Percentiles rank a stretch among this genome's conserved stretches.
phyloP scores from a whole-genome alignment of 768 basidiomycete species.

The Amanita rimosa region DNA sequence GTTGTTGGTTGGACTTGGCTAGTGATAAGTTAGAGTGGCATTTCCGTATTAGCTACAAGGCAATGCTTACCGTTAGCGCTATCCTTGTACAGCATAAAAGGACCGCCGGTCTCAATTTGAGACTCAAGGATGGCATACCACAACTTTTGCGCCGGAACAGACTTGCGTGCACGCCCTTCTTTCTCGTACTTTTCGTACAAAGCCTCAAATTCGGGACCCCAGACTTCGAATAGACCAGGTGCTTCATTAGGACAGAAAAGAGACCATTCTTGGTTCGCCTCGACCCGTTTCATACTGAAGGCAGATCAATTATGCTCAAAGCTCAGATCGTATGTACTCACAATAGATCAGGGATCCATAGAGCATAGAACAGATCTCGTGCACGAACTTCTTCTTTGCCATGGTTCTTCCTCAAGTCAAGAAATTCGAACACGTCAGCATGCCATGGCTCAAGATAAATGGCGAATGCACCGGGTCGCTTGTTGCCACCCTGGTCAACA shows the following conservation, averaged over 20 bases:
- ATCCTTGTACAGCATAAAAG: constrained; percentile 99
- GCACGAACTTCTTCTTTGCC: constrained; percentile 97
- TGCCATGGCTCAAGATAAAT: constrained; percentile 99
- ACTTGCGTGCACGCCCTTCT: constrained; percentile 78
- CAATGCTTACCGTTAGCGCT: constrained; percentile 68
- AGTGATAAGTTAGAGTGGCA: constrained; percentile 1
- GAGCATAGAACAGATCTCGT: constrained; percentile 93
- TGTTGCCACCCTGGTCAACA: constrained; percentile 98
- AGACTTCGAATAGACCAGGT: constrained; percentile 78
- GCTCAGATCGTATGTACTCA: constrained; percentile 24
- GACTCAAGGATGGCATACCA: constrained; percentile 97
- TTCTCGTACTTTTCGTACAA: constrained; percentile 82
- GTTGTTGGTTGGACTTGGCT: constrained; percentile 98
- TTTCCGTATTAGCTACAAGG: neutral
- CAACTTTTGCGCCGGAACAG: constrained; percentile 89
- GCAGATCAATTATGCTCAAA: neutral
- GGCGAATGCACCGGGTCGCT: constrained; percentile 96
- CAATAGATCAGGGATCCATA: constrained; percentile 98
- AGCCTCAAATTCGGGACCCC: constrained; percentile 81
- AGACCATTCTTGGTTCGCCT: constrained; percentile 83
- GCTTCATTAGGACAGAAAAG: constrained; percentile 98
- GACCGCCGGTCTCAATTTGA: constrained; percentile 97
- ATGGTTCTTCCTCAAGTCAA: constrained; percentile 97
- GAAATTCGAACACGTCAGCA: constrained; percentile 92
- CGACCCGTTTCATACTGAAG: constrained; percentile 90